Conservation (phyloP, 2,329 filamentous ascomycete species). For the Verticillium albo-atrum region DNA sequence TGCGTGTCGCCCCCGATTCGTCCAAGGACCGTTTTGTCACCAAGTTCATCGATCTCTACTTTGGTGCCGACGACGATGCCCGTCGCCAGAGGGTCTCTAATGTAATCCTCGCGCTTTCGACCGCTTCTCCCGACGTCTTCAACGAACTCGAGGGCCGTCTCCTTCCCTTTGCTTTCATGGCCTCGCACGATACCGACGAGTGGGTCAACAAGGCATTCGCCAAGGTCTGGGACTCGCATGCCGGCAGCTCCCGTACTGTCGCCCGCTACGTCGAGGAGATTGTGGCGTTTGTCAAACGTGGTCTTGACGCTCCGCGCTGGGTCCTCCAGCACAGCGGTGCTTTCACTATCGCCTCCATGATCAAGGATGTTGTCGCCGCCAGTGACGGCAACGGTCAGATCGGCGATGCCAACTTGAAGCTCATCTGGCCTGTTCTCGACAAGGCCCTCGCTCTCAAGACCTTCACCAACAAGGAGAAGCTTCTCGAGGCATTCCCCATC, state of each 20-base stretch:
- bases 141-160: slow-evolving; percentile 68
- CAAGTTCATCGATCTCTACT: slow-evolving; percentile 66
- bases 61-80: slow-evolving; percentile 72
- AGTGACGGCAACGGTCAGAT: slow-evolving; percentile 55
- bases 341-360: slow-evolving; percentile 70
- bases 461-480: slow-evolving; percentile 84
- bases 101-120: slow-evolving; percentile 76
- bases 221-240: slow-evolving; percentile 86
- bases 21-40: slow-evolving; percentile 46
- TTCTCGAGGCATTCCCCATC: slow-evolving; percentile 73
- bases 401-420: slow-evolving; percentile 52
- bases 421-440: slow-evolving; percentile 80
- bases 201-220: slow-evolving; percentile 75
- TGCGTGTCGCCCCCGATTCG: slow-evolving; percentile 52
- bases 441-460: slow-evolving; percentile 83
- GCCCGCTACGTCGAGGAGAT: slow-evolving; percentile 84
- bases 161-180: slow-evolving; percentile 84
- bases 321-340: slow-evolving; percentile 84
- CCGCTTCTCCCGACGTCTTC: slow-evolving; percentile 86
- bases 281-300: slow-evolving; percentile 57
- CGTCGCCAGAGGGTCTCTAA: slow-evolving; percentile 75
- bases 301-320: slow-evolving; percentile 81
- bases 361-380: slow-evolving; percentile 59
- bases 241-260: slow-evolving; percentile 77
- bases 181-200: slow-evolving; percentile 78